These are phyloP conservation scores for Pelargonium nanum DNA, from an alignment of 345 rosid genomes.

Conservation along the genomic window DNA sequence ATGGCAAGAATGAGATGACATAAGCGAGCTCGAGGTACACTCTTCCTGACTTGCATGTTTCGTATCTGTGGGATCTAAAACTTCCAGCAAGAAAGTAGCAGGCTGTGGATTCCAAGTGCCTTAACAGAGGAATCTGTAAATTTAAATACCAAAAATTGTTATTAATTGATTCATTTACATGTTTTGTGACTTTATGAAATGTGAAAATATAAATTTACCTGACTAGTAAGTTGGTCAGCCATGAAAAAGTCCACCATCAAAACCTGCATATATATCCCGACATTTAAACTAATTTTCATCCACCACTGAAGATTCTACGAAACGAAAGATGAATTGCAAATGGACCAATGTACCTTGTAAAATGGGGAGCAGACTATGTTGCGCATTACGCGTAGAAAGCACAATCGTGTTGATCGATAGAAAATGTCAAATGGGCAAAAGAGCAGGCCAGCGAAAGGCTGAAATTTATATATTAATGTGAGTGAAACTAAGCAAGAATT, in stretches of 20 bases:
- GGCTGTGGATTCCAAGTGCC: constrained; percentile 74
- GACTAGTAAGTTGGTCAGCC: constrained; percentile 98
- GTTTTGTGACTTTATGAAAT: not conserved
- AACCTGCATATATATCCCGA: constrained; percentile 36
- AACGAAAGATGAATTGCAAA: not conserved
- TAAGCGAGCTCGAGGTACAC: constrained; percentile 63
- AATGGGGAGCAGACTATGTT: constrained; percentile 88
- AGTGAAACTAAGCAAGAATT: not conserved
- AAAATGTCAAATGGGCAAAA: constrained; percentile 69
- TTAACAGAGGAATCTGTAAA: constrained; percentile 64
- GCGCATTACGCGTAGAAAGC: constrained; percentile 65
- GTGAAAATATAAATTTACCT: constrained; percentile 33
- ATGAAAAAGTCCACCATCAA: constrained; percentile 90
- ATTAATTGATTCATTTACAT: no score
- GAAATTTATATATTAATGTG: constrained; percentile 7
- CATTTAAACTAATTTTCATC: not conserved
- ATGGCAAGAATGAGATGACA: constrained; percentile 75
- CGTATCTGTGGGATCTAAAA: constrained; percentile 53
- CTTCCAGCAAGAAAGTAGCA: constrained; percentile 76
- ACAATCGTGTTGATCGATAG: constrained; percentile 72
- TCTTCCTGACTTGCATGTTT: constrained; percentile 58
- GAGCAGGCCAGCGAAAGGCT: constrained; percentile 53
- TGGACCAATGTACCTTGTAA: constrained; percentile 40
- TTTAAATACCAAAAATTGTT: not conserved
- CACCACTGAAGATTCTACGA: not conserved